phyloP scores from a whole-genome alignment of 2,329 filamentous ascomycete species.

The Fusarium multiceps region DNA sequence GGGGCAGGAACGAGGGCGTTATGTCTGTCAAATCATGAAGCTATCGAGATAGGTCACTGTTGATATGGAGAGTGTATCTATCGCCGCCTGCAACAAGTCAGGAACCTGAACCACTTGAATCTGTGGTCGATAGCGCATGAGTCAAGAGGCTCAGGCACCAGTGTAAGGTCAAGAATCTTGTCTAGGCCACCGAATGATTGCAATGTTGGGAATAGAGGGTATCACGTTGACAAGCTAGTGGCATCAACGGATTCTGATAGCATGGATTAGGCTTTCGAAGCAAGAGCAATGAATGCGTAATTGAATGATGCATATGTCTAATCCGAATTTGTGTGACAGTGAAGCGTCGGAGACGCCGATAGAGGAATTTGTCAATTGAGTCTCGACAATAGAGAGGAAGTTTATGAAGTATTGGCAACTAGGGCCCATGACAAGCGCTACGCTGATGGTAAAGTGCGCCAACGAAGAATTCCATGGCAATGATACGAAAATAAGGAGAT shows the following conservation, averaged over 20 bases:
- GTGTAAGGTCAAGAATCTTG: not conserved
- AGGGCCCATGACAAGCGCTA: not conserved
- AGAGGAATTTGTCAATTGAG: slow-evolving; percentile 4
- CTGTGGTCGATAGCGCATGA: not conserved
- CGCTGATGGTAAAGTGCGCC: not conserved
- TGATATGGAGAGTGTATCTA: not conserved
- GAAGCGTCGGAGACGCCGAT: slow-evolving; percentile 21
- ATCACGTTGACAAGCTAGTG: not conserved
- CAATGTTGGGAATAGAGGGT: not conserved
- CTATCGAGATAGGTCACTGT: not conserved
- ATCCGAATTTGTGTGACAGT: not conserved
- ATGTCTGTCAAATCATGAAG: not conserved
- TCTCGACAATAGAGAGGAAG: not conserved
- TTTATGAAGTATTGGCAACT: not conserved
- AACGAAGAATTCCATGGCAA: slow-evolving; percentile 2
- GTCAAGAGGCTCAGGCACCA: not conserved
- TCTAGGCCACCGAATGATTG: not conserved
- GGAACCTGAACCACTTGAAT: not conserved
- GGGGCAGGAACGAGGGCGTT: not conserved
- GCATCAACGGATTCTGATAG: slow-evolving; percentile 2
- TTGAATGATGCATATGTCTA: not conserved
- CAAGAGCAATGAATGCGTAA: not conserved
- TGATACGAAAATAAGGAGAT: not conserved
- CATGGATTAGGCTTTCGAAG: not conserved
- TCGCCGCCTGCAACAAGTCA: not conserved